Base-by-base conservation (phyloP, 2,329 filamentous ascomycete species). In the Pestalotiopsis sp. region DNA sequence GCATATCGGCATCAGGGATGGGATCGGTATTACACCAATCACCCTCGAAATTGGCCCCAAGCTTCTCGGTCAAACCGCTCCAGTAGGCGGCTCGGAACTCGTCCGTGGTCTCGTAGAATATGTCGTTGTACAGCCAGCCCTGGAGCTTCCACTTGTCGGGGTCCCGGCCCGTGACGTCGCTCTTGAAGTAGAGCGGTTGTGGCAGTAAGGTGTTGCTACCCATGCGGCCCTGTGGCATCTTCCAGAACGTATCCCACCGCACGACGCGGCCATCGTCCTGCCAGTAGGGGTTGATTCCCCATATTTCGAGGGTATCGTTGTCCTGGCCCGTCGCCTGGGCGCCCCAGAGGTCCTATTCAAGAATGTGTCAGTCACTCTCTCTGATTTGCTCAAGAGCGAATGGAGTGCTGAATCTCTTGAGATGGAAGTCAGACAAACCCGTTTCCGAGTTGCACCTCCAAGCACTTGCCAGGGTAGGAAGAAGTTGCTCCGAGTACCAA, bases 101-200 rank as follows among this genome's bases (percentile, higher is more conserved):
- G 20, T 86, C 79, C 1, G 83, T 84, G 4, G 83, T 83, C 39
- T 80, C 74, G 72, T 88, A 90, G 70, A 85, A 85, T n/a, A 85
- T 75, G 59, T 83, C 82, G 68, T 87, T 84, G 73, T 88, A 89
- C 17, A 86, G 82, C 85, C 86, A 89, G 2, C 84, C 84, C 20
- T 81, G 78, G 0, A 87, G 74, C 14, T 74, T 78, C 87, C 88
- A 90, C 45, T 84, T 77, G 14, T 80, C 78, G 9, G 84, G 82
- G 69, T 88, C 83, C 5, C 84, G 80, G 0, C 85, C 84, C 0
- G 85, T 88, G 1, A 87, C 75, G 70, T 90, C 84, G 2, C 78
- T 76, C 72, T 80, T 79, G 73, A 83, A 77, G 67, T 78, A 82
- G 1, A 87, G 72, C 1, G 83, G 82, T 2, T 84, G 81, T 1